Evolutionary conservation across 352 stramenopile genomes (phyloP).

Genomic region (Pythium plurisporium): DNA sequence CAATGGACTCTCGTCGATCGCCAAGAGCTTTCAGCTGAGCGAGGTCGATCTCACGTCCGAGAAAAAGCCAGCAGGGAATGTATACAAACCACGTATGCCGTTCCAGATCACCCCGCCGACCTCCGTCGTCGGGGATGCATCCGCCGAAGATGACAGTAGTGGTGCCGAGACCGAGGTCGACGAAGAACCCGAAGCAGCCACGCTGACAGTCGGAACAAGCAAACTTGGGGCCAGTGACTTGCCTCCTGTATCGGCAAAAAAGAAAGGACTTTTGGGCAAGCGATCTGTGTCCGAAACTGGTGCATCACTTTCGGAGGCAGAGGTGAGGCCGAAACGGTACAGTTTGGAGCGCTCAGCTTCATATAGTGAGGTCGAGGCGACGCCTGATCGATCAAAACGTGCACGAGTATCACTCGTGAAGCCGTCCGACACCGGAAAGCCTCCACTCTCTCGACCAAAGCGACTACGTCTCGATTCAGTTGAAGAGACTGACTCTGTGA

Average conservation of each 20-base stretch:
- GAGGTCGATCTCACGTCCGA: slow-evolving; percentile 14
- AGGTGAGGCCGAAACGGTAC: not conserved
- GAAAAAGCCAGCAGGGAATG: slow-evolving; percentile 26
- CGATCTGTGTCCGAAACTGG: slow-evolving; percentile 8
- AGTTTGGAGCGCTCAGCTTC: slow-evolving; percentile 12
- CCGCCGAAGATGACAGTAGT: slow-evolving; percentile 37
- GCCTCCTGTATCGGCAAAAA: no score
- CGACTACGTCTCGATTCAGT: slow-evolving; percentile 4
- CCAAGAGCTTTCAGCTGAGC: slow-evolving; percentile 40
- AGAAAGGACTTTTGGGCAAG: slow-evolving; percentile 7
- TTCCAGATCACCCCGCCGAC: slow-evolving; percentile 31
- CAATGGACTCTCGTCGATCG: slow-evolving; percentile 43
- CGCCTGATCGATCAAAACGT: slow-evolving; percentile 9
- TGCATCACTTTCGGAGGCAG: slow-evolving; percentile 1
- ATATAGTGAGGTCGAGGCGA: slow-evolving; percentile 7
- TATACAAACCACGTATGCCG: slow-evolving; percentile 39
- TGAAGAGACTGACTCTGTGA: not conserved
- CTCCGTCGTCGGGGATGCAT: slow-evolving; percentile 18
- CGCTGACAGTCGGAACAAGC: slow-evolving; percentile 6
- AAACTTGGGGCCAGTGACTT: not conserved
- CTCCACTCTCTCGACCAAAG: slow-evolving; percentile 6
- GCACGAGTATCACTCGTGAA: slow-evolving; percentile 6
- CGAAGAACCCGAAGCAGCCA: slow-evolving; percentile 33
- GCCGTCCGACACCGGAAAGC: not conserved
- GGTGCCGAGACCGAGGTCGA: slow-evolving; percentile 65